Base-by-base conservation (phyloP, 345 rosid species). In the Lepidium sativum region DNA sequence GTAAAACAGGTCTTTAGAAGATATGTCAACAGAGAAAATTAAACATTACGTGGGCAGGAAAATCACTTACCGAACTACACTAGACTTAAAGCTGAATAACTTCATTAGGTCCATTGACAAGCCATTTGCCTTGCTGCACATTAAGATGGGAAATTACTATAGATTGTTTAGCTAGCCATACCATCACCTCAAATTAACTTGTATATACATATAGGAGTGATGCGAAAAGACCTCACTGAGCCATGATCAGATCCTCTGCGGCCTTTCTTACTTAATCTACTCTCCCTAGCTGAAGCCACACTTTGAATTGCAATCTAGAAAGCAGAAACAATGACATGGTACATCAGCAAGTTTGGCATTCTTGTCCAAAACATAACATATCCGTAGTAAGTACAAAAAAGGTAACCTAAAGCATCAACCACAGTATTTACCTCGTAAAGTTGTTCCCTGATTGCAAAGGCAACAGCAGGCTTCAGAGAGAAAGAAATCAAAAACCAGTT, bases 361-460 rank as follows among this genome's bases (percentile, higher is more conserved):
- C 14, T 16, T 23, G 13, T 34, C 41, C n/a, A 62, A 65, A 54
- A 44, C 39, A 58, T 45, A 52, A 35, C 21, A 45, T 2, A 14
- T 52, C 9, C 27, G 49, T 27, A 57, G 17, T 37, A 60, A 17
- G 52, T 38, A 25, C 27, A 17, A 13, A 72, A 51, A 18, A 8
- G 10, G 5, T 9, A 39, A 18, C 66, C 57, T 57, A 33, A 43
- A 58, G 43, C 40, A 34, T 15, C 67, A 21, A 44, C 37, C 13
- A 64, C 38, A 13, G 47, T 21, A 23, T 15, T 50, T 52, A 92
- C 99, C 99, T 94, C 96, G 54, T 90, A 90, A 58, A 94, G 85
- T 63, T 94, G 95, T 78, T 90, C 97, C 77, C 99, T 84, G 42
- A 94, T 90, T 58, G 96, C 92, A 75, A 87, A 90, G 60, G 96